Evolutionary conservation across 495 filamentous ascomycete genomes (phyloP), one percentile per base, ranked within the genome.

Genomic region (Saxophila tyrrhenica): DNA sequence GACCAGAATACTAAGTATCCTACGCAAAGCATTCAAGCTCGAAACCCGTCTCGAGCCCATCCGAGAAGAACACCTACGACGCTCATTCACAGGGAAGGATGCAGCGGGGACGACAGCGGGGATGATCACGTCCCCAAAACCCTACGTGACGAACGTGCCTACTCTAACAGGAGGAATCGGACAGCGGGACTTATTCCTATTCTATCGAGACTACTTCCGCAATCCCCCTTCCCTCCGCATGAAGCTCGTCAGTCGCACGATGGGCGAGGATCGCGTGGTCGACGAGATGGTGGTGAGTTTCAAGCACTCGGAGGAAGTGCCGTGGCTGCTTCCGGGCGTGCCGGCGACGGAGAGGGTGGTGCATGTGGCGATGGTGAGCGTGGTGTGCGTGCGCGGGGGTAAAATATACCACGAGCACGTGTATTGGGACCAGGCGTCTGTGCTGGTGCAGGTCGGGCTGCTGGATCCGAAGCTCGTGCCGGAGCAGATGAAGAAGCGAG

Each of bases 341-440:
- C 79, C 84, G 0, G 77, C 87, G 2, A 94, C 88, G 0, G 69
- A 78, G 41, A 78, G 74, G 49, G 68, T 72, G 38, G 77, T 92
- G 2, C 79, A 85, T 50, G 72, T 94, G 16, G 79, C 85, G 0
- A 70, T 94, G 19, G 84, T 88, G 3, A 81, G 76, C 57, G 81
- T 94, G 10, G 84, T 92, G 22, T 82, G 82, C 54, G 70, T 92
- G 47, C 75, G 87, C 11, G 86, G 78, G 1, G 85, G 85, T 2
- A 79, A 80, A 48, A 70, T 95, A 2, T 88, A 81, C 62, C 81
- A 85, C 50, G 89, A 95, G 67, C 84, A 91, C 60, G 81, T 90
- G 19, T 83, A 85, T 58, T 95, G 88, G 88, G 89, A 94, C 62
- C 88, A 94, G 65, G 87, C 84, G 0, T 83, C 79, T 17, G 83